These are phyloP conservation scores for Solanum pinnatisectum DNA, from an alignment of 257 asterid genomes.

Conservation along the genomic window DNA sequence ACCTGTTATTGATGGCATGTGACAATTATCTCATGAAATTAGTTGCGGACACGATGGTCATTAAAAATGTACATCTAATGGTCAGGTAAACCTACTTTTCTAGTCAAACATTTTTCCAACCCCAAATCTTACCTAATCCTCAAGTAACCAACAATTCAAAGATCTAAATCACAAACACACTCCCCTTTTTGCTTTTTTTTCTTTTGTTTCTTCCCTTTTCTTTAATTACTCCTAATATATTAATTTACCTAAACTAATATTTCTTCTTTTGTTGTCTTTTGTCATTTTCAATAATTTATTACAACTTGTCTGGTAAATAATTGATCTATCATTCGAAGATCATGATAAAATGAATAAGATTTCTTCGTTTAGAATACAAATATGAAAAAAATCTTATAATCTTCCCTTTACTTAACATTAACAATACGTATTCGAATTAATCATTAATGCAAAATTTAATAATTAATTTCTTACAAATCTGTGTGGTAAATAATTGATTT, in stretches of 20 bases:
- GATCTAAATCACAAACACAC: background rate
- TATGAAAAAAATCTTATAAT: background rate
- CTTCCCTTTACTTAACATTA: background rate
- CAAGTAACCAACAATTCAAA: background rate
- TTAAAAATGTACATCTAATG: background rate
- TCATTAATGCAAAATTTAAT: background rate
- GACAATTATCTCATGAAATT: too few species aligned
- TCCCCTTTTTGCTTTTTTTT: background rate
- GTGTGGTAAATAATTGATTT: background rate
- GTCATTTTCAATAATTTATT: background rate
- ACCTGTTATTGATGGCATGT: too few species aligned
- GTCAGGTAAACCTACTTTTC: background rate
- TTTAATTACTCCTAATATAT: background rate
- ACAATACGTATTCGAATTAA: background rate
- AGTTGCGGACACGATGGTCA: too few species aligned
- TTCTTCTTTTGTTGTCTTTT: background rate
- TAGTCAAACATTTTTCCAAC: background rate
- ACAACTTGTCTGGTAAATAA: background rate
- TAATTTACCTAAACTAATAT: background rate
- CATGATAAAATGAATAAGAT: background rate
- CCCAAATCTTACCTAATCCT: background rate
- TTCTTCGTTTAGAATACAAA: background rate
- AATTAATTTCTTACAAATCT: too few species aligned
- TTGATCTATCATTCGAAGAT: background rate
- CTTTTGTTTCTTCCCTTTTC: background rate